Evolutionary conservation across 1,139 yeast species (phyloP).

Genomic region (Candida neerlandica): DNA sequence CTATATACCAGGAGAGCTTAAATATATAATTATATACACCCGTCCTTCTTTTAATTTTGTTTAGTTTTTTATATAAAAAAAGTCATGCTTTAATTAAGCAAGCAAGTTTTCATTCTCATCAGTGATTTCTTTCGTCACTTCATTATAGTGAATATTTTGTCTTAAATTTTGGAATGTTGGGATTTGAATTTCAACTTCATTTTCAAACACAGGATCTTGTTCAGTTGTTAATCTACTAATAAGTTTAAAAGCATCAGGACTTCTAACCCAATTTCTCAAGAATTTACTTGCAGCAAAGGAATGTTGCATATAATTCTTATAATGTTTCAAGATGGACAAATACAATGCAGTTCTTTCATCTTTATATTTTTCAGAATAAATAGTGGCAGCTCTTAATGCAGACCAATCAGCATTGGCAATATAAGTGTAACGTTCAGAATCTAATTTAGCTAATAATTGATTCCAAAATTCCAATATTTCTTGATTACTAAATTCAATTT

Average conservation of each 20-base stretch:
- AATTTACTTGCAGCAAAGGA: conserved; percentile 32
- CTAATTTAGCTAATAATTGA: conserved; percentile 56
- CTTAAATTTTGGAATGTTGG: conserved; percentile 32
- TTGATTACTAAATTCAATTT: conserved; percentile 55
- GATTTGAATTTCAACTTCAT: conserved; percentile 22
- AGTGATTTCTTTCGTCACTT: conserved; percentile 22
- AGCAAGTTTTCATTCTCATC: conserved; percentile 14
- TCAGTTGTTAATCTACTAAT: conserved; percentile 26
- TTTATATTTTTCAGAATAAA: conserved; percentile 41
- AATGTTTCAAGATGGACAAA: conserved; percentile 58
- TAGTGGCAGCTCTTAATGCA: conserved; percentile 77
- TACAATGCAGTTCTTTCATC: conserved; percentile 56
- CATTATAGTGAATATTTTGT: conserved; percentile 33
- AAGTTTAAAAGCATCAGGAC: conserved; percentile 23
- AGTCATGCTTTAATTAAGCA: background rate
- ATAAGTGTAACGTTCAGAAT: conserved; percentile 54
- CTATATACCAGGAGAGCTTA: too few relatives aligned
- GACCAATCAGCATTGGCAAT: conserved; percentile 90
- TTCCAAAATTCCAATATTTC: conserved; percentile 67
- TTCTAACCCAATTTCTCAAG: conserved; percentile 36
- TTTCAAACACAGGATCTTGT: conserved; percentile 21
- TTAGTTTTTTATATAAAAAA: background rate
- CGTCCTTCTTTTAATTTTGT: background rate
- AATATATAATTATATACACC: too few relatives aligned
- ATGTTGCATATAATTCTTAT: conserved; percentile 48